Evolutionary conservation across 2,329 filamentous ascomycete species (phyloP).

Genomic region (Mycosphaerella sp.): DNA sequence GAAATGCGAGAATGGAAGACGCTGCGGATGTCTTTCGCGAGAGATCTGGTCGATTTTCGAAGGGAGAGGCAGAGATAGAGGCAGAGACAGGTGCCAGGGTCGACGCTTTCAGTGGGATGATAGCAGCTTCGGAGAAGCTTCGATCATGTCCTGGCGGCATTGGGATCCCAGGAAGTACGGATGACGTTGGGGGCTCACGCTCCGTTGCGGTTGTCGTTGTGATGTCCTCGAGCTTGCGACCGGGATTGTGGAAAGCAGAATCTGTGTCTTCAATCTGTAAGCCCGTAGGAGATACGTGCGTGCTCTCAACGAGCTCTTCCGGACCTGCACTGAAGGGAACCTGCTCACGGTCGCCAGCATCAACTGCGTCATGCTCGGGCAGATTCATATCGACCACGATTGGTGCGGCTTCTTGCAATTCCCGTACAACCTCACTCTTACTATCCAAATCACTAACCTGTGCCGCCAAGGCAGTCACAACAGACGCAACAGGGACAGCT

Average conservation of each 20-base stretch:
- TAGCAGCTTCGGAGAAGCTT: background rate
- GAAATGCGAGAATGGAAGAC: constrained; percentile 1
- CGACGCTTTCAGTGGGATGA: background rate
- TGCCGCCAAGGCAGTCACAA: constrained; percentile 4
- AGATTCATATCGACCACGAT: background rate
- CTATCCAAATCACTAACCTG: constrained; percentile 6
- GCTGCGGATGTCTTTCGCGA: constrained; percentile 1
- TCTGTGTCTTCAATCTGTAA: background rate
- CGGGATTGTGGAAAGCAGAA: background rate
- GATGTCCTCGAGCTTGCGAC: too few species aligned
- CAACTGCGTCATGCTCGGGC: background rate
- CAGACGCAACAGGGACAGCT: background rate
- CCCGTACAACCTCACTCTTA: constrained; percentile 4
- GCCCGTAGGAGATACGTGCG: background rate
- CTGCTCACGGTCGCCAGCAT: background rate
- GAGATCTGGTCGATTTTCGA: constrained; percentile 1
- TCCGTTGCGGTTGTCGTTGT: background rate
- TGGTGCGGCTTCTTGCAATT: constrained; percentile 1
- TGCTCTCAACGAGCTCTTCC: background rate
- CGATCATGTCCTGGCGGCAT: background rate
- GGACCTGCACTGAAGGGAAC: background rate
- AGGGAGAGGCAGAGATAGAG: background rate
- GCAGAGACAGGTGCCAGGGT: background rate
- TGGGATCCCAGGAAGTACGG: background rate
- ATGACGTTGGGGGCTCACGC: background rate